phyloP scores from a whole-genome alignment of 2,329 filamentous ascomycete genomes.

The Ciborinia camelliae region DNA sequence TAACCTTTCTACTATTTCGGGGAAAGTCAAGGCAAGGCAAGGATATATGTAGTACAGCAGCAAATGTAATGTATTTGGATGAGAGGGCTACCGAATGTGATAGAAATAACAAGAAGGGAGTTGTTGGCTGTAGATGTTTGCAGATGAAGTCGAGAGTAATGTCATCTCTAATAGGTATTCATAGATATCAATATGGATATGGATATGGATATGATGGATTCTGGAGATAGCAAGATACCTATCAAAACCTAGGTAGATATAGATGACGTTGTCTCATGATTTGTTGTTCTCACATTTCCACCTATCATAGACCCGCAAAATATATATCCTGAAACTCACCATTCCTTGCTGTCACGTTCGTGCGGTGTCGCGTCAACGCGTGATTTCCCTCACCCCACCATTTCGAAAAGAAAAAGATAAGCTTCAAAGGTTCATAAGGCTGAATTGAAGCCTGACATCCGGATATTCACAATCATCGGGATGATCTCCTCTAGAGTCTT shows the following conservation, averaged over 20 bases:
- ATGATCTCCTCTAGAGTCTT: slow-evolving; percentile 37
- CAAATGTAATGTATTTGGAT: not conserved
- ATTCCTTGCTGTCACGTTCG: not conserved
- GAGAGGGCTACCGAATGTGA: not conserved
- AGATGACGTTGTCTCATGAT: slow-evolving; percentile 31
- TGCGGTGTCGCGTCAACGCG: not conserved
- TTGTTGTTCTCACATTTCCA: slow-evolving; percentile 18
- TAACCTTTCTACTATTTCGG: not conserved
- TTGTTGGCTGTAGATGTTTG: too few relatives aligned
- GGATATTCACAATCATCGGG: slow-evolving; percentile 22
- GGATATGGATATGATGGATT: too few relatives aligned
- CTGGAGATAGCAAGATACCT: too few relatives aligned
- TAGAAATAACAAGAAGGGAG: not conserved
- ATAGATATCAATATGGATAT: too few relatives aligned
- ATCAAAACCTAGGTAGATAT: slow-evolving; percentile 15
- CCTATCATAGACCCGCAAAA: slow-evolving; percentile 17
- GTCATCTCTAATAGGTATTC: not conserved
- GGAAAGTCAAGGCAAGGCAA: too few relatives aligned
- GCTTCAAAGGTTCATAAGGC: slow-evolving; percentile 3
- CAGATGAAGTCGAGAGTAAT: not conserved
- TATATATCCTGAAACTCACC: not conserved
- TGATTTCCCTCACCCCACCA: not conserved
- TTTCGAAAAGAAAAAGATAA: not conserved
- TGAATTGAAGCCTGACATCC: too few relatives aligned
- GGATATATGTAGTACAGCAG: not conserved